phyloP scores from a whole-genome alignment of 2,329 filamentous ascomycete species.

The Pseudonectria buxi region DNA sequence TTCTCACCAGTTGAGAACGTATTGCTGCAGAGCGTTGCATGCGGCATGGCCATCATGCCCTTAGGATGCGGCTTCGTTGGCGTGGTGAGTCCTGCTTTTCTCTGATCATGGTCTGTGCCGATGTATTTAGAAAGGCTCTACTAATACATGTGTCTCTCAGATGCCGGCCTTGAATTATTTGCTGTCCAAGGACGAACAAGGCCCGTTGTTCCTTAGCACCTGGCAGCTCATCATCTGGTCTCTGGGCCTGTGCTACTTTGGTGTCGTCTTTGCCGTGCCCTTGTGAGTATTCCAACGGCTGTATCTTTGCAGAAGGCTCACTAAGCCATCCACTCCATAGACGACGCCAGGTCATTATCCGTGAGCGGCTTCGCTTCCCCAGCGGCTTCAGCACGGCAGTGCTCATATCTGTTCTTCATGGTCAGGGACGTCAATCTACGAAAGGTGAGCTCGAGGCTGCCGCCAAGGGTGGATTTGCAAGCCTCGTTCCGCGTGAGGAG shows the following conservation, averaged over 20 bases:
- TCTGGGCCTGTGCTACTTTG: constrained; percentile 89
- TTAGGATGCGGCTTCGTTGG: constrained; percentile 93
- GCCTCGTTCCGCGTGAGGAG: constrained; percentile 31
- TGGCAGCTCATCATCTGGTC: constrained; percentile 85
- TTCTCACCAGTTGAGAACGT: constrained; percentile 97
- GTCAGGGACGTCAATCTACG: constrained; percentile 35
- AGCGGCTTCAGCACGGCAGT: constrained; percentile 93
- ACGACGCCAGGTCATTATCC: constrained; percentile 83
- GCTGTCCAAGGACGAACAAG: constrained; percentile 68
- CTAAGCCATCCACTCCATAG: constrained; percentile 22
- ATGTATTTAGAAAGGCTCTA: too few species aligned
- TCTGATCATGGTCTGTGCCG: background rate
- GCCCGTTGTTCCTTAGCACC: constrained; percentile 64
- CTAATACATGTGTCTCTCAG: constrained; percentile 21
- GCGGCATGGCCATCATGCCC: constrained; percentile 94
- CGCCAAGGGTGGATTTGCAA: constrained; percentile 35
- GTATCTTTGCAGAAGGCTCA: constrained; percentile 1
- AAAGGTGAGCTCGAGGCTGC: constrained; percentile 29
- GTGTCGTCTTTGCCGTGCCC: constrained; percentile 92
- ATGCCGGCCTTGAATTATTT: constrained; percentile 89
- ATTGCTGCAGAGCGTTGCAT: constrained; percentile 89
- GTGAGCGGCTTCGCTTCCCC: constrained; percentile 88
- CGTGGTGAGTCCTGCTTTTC: constrained; percentile 45
- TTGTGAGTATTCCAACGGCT: constrained; percentile 41
- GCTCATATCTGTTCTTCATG: constrained; percentile 85